Percentiles rank a stretch among this genome's conserved stretches.
Conservation (phyloP, 2,329 filamentous ascomycete species). For the Fusarium cicatricum region DNA sequence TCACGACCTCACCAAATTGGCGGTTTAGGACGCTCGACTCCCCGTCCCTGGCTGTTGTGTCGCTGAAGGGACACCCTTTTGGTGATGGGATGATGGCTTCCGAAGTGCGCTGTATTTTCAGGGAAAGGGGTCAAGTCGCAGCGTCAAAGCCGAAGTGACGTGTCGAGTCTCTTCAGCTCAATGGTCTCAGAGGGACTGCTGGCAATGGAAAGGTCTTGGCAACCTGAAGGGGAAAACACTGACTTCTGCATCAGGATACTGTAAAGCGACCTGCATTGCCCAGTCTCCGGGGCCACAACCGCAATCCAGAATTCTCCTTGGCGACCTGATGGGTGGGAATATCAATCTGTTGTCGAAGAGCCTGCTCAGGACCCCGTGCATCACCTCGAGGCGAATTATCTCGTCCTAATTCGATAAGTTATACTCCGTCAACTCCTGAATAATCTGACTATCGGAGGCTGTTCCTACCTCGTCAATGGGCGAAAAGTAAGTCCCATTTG, state of each 20-base stretch:
- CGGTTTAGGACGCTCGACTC: background rate
- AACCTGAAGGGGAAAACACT: slow-evolving; percentile 22
- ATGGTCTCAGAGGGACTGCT: background rate
- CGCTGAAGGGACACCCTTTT: too few species aligned
- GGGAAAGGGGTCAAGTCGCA: background rate
- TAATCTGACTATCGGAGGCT: background rate
- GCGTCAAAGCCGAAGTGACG: background rate
- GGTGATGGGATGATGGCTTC: too few species aligned
- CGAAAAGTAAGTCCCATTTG: slow-evolving; percentile 70
- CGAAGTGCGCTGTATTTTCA: background rate
- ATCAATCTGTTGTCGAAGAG: slow-evolving; percentile 74
- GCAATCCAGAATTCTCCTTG: slow-evolving; percentile 72
- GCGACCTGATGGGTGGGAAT: slow-evolving; percentile 70
- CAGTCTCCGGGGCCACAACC: slow-evolving; percentile 76
- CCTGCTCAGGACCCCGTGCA: slow-evolving; percentile 68
- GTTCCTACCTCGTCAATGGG: slow-evolving; percentile 74
- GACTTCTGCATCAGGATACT: slow-evolving; percentile 72
- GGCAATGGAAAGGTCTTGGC: too few species aligned
- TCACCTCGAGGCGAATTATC: slow-evolving; percentile 68
- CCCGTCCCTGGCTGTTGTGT: background rate
- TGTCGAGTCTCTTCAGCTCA: background rate
- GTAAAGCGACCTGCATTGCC: slow-evolving; percentile 73
- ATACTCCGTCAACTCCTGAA: slow-evolving; percentile 11
- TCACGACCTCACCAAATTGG: background rate
- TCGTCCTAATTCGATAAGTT: slow-evolving; percentile 65